Base-by-base conservation (phyloP, 306 rosid species). In the Lathyrus tuberosus region DNA sequence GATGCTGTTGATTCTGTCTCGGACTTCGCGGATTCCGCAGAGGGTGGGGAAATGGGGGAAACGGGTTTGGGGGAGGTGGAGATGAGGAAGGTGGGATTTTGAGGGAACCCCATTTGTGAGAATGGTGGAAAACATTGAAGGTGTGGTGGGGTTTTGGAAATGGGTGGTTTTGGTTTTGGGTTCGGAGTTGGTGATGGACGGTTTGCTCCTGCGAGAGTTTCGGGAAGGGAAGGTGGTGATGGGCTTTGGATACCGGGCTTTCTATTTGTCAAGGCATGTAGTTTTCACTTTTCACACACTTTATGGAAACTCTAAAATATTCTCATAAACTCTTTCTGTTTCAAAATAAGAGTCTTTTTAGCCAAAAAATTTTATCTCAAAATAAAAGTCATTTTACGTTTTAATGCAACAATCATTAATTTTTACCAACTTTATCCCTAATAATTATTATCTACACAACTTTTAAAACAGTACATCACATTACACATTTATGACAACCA, bases 21-120 rank as follows among this genome's bases (percentile, higher is more conserved):
- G 91, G 51, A 86, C 69, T 10, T 87, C 87, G 6, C 90, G 87
- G 26, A 83, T 56, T 17, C 89, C 82, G 60, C 83, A 84, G 1
- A 51, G 82, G 77, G 85, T 67, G 13, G 73, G 59, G 31, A 37
- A 16, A 22, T 24, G 68, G 11, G 73, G 71, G 73, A 9, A 76
- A 62, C 14, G 43, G 76, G 77, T 60, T 64, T 70, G 65, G 83
- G 47, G 26, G 26, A 24, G 26, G 26, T 24, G 26, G 26, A 2
- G 22, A 5, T 17, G 22, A 7, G 77, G 56, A 59, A 75, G 61
- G 41, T 67, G 65, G 11, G 86, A 17, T 51, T 82, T 86, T 58
- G 81, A 63, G 26, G 77, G 42, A 20, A 78, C 35, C 59, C 63
- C 69, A 37, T 47, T 24, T 11, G 60, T 46, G 49, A 65, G 18